phyloP scores from a whole-genome alignment of 1,284 basidiomycete species.

The Sutorius eximius region DNA sequence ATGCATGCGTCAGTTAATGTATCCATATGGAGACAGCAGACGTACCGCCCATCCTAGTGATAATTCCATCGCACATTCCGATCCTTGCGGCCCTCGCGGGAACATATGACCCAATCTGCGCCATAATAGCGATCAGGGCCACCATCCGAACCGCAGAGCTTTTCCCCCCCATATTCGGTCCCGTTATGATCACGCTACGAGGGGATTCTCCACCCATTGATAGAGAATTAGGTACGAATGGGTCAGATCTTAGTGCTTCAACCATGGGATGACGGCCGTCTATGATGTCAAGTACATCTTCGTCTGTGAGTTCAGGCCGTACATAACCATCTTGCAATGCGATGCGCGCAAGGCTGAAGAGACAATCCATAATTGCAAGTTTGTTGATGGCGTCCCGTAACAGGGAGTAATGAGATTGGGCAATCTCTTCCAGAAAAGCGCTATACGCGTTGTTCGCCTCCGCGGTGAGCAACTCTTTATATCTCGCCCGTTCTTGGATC shows the following conservation, averaged over 20 bases:
- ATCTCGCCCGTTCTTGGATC: slow-evolving; percentile 74
- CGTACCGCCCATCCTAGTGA: slow-evolving; percentile 84
- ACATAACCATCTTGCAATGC: slow-evolving; percentile 77
- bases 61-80: slow-evolving; percentile 79
- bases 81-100: slow-evolving; percentile 74
- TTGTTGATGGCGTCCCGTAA: slow-evolving; percentile 76
- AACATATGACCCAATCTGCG: slow-evolving; percentile 71
- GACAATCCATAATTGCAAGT: slow-evolving; percentile 80
- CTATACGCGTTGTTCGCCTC: slow-evolving; percentile 69
- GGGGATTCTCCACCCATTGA: slow-evolving; percentile 54
- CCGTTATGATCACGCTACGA: slow-evolving; percentile 76
- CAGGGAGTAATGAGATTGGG: slow-evolving; percentile 63
- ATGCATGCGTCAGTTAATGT: slow-evolving; percentile 4
- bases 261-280: slow-evolving; percentile 82
- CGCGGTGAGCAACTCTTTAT: slow-evolving; percentile 71
- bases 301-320: slow-evolving; percentile 62
- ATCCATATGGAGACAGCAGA: slow-evolving; percentile 1
- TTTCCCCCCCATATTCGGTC: slow-evolving; percentile 83
- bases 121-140: slow-evolving; percentile 71
- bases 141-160: slow-evolving; percentile 77
- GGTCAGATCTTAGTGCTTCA: slow-evolving; percentile 71
- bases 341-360: slow-evolving; percentile 66
- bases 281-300: slow-evolving; percentile 62
- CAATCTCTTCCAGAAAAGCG: slow-evolving; percentile 70
- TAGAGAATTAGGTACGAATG: slow-evolving; percentile 78